Percentiles rank a stretch among this genome's conserved stretches.
Conservation (phyloP, 495 filamentous ascomycete species). For the Penicillium tannophilum region DNA sequence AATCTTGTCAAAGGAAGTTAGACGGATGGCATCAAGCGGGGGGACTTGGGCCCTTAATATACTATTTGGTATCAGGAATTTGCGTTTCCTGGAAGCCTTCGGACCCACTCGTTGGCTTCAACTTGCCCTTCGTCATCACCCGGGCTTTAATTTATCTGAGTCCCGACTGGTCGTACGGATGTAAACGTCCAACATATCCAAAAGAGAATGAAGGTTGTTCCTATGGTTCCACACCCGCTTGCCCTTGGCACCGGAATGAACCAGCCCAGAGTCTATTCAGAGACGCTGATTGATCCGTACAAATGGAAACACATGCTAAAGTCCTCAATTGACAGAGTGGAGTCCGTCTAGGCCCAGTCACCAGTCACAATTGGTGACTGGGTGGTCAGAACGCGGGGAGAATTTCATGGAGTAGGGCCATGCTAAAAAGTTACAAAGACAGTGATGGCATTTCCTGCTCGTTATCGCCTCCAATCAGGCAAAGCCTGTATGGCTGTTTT, state of each 20-base stretch:
- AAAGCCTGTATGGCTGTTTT: neutral
- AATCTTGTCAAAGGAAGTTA: slow-evolving; percentile 2
- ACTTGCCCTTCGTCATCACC: slow-evolving; percentile 3
- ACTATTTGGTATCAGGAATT: slow-evolving; percentile 10
- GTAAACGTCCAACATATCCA: neutral
- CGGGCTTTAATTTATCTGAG: neutral
- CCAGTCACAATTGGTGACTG: slow-evolving; percentile 1
- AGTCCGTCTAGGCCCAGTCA: neutral
- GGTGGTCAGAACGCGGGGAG: neutral
- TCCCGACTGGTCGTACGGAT: neutral
- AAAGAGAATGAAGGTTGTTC: neutral
- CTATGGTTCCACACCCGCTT: slow-evolving; percentile 13
- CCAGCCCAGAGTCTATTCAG: slow-evolving; percentile 10
- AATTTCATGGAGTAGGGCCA: neutral
- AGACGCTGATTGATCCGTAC: slow-evolving; percentile 21
- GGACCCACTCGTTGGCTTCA: slow-evolving; percentile 15
- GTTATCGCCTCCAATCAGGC: neutral
- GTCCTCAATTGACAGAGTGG: slow-evolving; percentile 13
- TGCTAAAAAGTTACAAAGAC: neutral
- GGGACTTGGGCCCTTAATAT: slow-evolving; percentile 30
- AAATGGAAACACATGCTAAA: slow-evolving; percentile 4
- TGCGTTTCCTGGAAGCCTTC: slow-evolving; percentile 1
- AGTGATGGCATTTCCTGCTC: neutral
- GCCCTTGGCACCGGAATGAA: slow-evolving; percentile 18
- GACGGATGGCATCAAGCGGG: slow-evolving; percentile 12